Evolutionary conservation across 805 yeast species (phyloP).

Genomic region (Maudiozyma pseudohumilis): DNA sequence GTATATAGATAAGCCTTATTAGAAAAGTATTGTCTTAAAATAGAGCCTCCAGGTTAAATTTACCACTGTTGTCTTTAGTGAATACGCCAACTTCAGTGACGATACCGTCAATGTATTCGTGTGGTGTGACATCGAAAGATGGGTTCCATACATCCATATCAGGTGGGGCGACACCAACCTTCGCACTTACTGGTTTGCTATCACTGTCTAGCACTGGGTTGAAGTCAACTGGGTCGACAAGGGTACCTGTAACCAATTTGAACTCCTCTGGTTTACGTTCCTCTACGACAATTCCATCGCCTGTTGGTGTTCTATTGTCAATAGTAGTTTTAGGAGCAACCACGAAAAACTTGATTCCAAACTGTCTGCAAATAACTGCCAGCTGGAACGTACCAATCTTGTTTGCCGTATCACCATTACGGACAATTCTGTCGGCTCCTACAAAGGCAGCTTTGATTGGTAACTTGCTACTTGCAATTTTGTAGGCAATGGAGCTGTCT

Average conservation of each 20-base stretch:
- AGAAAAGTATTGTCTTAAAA: too few species aligned
- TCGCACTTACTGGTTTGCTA: slow-evolving; percentile 32
- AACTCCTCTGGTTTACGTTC: slow-evolving; percentile 77
- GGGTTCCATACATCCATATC: slow-evolving; percentile 91
- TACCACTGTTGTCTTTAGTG: slow-evolving; percentile 40
- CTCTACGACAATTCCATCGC: slow-evolving; percentile 75
- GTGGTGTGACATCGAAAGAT: slow-evolving; percentile 89
- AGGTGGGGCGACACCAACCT: slow-evolving; percentile 76
- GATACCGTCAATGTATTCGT: slow-evolving; percentile 71
- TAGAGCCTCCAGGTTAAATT: slow-evolving; percentile 34
- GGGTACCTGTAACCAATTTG: slow-evolving; percentile 64
- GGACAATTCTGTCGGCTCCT: slow-evolving; percentile 91
- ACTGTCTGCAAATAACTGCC: slow-evolving; percentile 57
- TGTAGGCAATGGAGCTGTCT: slow-evolving; percentile 83
- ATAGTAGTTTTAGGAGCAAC: slow-evolving; percentile 94
- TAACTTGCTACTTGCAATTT: slow-evolving; percentile 38
- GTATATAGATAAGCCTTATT: too few species aligned
- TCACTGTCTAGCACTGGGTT: slow-evolving; percentile 16
- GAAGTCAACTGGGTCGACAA: slow-evolving; percentile 29
- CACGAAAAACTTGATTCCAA: slow-evolving; percentile 71
- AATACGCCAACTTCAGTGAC: slow-evolving; percentile 70
- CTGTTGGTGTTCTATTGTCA: slow-evolving; percentile 55
- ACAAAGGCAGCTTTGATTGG: slow-evolving; percentile 85
- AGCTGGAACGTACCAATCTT: slow-evolving; percentile 92
- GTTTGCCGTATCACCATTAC: slow-evolving; percentile 92